A percentile compares a stretch with the other conserved stretches of the same genome.
These are phyloP conservation scores for Nicotiana rustica DNA, from an alignment of 305 asterid genomes.

Conservation along the genomic window DNA sequence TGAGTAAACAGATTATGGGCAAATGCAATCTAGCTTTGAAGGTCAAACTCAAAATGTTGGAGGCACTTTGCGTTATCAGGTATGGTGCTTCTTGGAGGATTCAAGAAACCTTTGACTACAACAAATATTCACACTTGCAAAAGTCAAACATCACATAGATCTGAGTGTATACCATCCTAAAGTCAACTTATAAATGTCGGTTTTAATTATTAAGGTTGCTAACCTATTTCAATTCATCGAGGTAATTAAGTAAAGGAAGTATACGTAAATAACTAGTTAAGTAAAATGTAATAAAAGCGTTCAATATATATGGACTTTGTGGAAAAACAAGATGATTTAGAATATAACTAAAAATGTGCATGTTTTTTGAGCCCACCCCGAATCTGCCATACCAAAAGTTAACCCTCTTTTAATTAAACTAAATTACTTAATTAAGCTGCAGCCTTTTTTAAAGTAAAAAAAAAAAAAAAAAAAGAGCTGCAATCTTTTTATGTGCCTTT, in stretches of 20 bases:
- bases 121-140: slow-evolving; percentile 3
- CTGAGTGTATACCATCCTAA: too few relatives aligned
- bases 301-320: not conserved
- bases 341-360: not conserved
- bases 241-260: not conserved
- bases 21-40: not conserved
- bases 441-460: not conserved
- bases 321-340: not conserved
- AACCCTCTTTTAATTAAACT: not conserved
- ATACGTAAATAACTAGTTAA: not conserved
- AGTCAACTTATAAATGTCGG: too few relatives aligned
- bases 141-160: not conserved
- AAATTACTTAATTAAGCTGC: not conserved
- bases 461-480: not conserved
- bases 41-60: not conserved
- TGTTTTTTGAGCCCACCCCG: not conserved
- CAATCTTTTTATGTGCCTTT: not conserved
- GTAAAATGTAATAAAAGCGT: not conserved
- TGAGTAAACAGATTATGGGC: not conserved
- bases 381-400: not conserved
- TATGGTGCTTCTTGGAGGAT: not conserved
- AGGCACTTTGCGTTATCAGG: too few relatives aligned
- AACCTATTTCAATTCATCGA: not conserved
- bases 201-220: too few relatives aligned
- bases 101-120: not conserved